Conservation (phyloP, 768 basidiomycete species). For the Tricholoma sp. region DNA sequence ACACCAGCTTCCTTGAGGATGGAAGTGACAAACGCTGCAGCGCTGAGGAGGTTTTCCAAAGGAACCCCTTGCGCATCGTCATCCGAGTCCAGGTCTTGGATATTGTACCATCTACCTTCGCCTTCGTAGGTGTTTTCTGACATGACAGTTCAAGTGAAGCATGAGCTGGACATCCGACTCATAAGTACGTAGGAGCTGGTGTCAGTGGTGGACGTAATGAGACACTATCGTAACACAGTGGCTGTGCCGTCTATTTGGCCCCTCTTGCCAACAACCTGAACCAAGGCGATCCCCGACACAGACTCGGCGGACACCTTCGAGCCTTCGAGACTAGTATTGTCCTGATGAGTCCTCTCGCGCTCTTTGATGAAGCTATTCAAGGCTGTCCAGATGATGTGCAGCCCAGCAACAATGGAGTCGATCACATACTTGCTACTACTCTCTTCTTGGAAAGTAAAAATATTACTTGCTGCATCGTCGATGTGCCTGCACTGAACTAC, state of each 20-base stretch:
- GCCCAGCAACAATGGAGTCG: background rate
- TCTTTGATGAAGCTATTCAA: background rate
- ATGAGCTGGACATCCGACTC: too few relatives aligned
- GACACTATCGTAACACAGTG: background rate
- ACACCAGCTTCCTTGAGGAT: background rate
- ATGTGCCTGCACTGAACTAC: background rate
- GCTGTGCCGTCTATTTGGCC: too few relatives aligned
- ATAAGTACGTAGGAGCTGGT: too few relatives aligned
- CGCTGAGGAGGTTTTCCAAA: background rate
- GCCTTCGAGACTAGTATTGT: too few relatives aligned
- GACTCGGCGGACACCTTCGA: too few relatives aligned
- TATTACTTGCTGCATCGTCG: background rate
- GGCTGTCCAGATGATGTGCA: background rate
- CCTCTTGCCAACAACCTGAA: too few relatives aligned
- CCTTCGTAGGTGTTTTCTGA: background rate
- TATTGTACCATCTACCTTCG: background rate
- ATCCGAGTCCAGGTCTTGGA: background rate
- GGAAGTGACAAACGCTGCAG: background rate
- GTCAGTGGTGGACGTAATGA: background rate
- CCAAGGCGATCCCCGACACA: too few relatives aligned
- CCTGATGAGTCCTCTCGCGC: background rate
- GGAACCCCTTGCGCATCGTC: background rate
- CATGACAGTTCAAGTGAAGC: background rate
- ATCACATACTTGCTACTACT: background rate
- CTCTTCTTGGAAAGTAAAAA: background rate